Conservation (phyloP, 495 filamentous ascomycete genomes). For the Lasiosphaeriaceae sp. region DNA sequence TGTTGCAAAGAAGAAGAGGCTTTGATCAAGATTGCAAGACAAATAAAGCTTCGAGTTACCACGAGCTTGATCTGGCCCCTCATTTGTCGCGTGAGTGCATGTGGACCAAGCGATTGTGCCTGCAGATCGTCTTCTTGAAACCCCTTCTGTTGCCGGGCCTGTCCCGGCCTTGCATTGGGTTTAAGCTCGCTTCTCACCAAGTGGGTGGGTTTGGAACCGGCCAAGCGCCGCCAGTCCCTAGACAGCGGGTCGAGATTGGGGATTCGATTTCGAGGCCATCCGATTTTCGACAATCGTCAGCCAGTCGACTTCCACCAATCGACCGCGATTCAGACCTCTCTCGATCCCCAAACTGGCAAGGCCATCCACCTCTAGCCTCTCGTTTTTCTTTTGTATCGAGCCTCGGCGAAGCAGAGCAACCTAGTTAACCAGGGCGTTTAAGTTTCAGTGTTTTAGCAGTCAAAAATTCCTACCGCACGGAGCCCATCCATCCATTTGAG, state of each 20-base stretch:
- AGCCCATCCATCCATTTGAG: neutral
- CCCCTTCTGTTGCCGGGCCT: slow-evolving; percentile 21
- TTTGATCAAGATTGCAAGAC: too few relatives aligned
- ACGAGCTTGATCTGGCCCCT: neutral
- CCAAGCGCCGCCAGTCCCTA: slow-evolving; percentile 9
- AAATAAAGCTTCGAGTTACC: too few relatives aligned
- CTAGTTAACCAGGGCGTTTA: neutral
- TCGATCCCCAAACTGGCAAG: neutral
- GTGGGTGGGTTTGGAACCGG: slow-evolving; percentile 13
- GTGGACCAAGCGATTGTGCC: slow-evolving; percentile 12
- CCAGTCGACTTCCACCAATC: slow-evolving; percentile 15
- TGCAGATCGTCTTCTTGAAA: slow-evolving; percentile 35
- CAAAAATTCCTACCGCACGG: neutral
- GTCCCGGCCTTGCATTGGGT: slow-evolving; percentile 17
- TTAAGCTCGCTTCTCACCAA: slow-evolving; percentile 12
- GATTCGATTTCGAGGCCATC: too few relatives aligned
- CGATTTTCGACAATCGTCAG: neutral
- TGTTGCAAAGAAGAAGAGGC: too few relatives aligned
- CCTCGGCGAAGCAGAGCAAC: neutral
- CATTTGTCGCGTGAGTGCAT: too few relatives aligned
- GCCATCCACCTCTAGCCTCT: neutral
- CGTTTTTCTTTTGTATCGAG: slow-evolving; percentile 11
- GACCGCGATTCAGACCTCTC: slow-evolving; percentile 11
- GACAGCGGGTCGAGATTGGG: too few relatives aligned
- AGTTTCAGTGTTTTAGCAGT: neutral